Percentiles rank a stretch among this genome's conserved stretches.
phyloP scores from a whole-genome alignment of 768 basidiomycete species.

The Boletus pseudopeckii region DNA sequence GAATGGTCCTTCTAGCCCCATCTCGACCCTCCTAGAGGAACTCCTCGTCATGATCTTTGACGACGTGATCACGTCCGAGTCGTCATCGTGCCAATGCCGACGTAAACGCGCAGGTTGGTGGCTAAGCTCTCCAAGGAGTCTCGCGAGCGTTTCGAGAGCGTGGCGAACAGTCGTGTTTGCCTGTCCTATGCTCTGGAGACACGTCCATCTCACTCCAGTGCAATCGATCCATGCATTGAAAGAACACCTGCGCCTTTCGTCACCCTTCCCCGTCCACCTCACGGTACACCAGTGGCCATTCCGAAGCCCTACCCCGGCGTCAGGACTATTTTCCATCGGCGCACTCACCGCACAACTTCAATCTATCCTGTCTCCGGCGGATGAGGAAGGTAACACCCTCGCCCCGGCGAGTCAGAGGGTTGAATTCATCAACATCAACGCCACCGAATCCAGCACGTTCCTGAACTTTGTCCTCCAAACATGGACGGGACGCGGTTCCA shows the following conservation, averaged over 20 bases:
- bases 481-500: conserved; percentile 13
- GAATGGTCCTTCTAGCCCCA: conserved; percentile 1
- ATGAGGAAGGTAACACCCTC: neutral
- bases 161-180: conserved; percentile 16
- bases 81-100: neutral
- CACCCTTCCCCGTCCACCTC: conserved; percentile 11
- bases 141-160: conserved; percentile 14
- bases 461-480: conserved; percentile 18
- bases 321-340: conserved; percentile 11
- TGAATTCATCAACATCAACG: conserved; percentile 15
- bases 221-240: conserved; percentile 7
- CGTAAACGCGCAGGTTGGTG: neutral
- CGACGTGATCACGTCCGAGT: conserved; percentile 14
- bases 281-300: conserved; percentile 21
- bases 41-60: conserved; percentile 22
- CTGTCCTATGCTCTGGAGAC: conserved; percentile 21
- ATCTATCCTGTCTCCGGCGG: conserved; percentile 7
- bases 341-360: conserved; percentile 17
- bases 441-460: conserved; percentile 15
- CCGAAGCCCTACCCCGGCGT: conserved; percentile 1
- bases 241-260: conserved; percentile 18
- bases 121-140: conserved; percentile 9
- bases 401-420: conserved; percentile 10
- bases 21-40: conserved; percentile 15
- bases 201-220: conserved; percentile 14